Conservation (phyloP, 192 early-diverging fungal genomes). For the Entomortierella beljakovae region DNA sequence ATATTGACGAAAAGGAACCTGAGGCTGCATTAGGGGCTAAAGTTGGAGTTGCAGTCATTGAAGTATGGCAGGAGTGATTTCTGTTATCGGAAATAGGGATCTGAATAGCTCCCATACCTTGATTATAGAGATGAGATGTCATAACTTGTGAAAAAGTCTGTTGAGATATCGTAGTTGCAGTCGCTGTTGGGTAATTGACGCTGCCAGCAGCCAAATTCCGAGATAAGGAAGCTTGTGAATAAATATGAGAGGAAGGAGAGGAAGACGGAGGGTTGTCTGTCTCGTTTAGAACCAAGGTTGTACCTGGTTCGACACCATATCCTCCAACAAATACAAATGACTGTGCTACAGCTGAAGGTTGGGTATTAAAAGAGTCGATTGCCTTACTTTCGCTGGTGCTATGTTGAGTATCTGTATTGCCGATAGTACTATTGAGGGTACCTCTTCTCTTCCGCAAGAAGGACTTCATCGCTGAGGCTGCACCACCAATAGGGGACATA, state of each 20-base stretch:
- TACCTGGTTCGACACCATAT: constrained; percentile 1
- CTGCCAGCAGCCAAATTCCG: background rate
- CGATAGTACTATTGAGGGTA: background rate
- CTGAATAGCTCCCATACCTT: background rate
- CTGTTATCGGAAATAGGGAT: background rate
- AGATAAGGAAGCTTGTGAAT: background rate
- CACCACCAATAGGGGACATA: constrained; percentile 25
- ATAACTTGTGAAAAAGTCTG: constrained; percentile 8
- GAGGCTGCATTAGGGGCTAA: background rate
- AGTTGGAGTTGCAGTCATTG: background rate
- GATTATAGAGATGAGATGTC: constrained; percentile 1
- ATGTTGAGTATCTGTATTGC: background rate
- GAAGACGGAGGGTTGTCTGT: background rate
- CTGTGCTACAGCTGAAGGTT: background rate
- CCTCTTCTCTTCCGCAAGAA: constrained; percentile 17
- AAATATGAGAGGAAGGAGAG: background rate
- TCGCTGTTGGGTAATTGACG: background rate
- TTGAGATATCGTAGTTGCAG: background rate
- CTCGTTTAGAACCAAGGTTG: constrained; percentile 11
- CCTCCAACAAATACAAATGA: constrained; percentile 27
- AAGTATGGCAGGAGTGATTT: background rate
- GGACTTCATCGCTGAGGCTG: constrained; percentile 23
- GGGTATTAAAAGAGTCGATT: too few relatives aligned
- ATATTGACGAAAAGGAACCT: background rate
- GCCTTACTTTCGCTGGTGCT: background rate